Conservation (phyloP, 164 flowering plant species). For the Aristolochia fimbriata region DNA sequence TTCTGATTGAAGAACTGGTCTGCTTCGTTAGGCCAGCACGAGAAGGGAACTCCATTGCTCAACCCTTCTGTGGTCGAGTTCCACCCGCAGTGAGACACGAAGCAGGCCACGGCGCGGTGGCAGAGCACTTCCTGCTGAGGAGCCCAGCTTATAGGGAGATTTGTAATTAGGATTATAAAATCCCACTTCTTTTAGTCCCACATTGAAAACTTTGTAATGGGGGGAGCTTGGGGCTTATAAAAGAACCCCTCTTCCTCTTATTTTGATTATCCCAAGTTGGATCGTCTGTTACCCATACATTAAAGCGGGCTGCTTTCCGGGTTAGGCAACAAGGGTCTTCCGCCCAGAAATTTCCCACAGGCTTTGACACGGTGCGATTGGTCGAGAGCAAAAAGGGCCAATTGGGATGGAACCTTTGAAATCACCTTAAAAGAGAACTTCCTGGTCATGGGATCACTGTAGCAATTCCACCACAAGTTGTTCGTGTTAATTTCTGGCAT, state of each 20-base stretch:
- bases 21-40: conserved; percentile 50
- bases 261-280: too few relatives aligned
- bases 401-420: not conserved
- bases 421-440: not conserved
- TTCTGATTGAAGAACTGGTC: conserved; percentile 35
- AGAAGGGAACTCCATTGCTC: conserved; percentile 38
- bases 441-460: conserved; percentile 3
- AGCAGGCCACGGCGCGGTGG: conserved; percentile 50
- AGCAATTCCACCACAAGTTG: conserved; percentile 9
- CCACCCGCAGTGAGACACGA: conserved; percentile 64
- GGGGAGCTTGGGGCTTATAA: too few relatives aligned
- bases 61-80: conserved; percentile 44
- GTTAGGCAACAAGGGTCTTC: conserved; percentile 6
- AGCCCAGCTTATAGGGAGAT: conserved; percentile 47
- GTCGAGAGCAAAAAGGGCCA: conserved; percentile 11
- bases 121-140: conserved; percentile 38
- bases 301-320: conserved; percentile 33
- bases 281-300: too few relatives aligned
- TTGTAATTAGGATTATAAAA: too few relatives aligned
- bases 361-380: not conserved
- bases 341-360: conserved; percentile 3
- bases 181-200: conserved; percentile 29
- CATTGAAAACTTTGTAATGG: too few relatives aligned
- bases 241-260: too few relatives aligned
- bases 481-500: conserved; percentile 15